Evolutionary conservation across 2,329 filamentous ascomycete species (phyloP).

Genomic region (Aspergillus tamarii): DNA sequence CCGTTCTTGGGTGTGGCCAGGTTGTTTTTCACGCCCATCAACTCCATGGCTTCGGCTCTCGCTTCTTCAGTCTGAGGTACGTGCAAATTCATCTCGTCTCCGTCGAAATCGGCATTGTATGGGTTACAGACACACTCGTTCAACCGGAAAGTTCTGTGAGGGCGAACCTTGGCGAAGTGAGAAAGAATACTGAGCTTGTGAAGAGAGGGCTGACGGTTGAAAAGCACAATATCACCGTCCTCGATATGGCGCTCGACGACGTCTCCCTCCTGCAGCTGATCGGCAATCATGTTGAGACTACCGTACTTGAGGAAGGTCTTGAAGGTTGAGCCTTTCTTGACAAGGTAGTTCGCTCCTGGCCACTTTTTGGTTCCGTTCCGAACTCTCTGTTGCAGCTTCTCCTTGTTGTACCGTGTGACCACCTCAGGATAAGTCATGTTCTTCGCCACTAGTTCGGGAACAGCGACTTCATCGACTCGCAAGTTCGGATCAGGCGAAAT

Average conservation of each 20-base stretch:
- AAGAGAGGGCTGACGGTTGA: conserved; percentile 95
- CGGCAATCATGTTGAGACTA: conserved; percentile 71
- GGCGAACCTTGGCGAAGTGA: conserved; percentile 88
- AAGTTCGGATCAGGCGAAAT: conserved; percentile 97
- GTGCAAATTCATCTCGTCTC: conserved; percentile 98
- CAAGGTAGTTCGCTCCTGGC: conserved; percentile 83
- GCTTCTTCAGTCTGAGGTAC: conserved; percentile 98
- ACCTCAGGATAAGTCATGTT: conserved; percentile 95
- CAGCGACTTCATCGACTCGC: conserved; percentile 88
- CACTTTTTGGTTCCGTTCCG: conserved; percentile 75
- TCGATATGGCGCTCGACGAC: conserved; percentile 92
- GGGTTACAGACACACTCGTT: conserved; percentile 98
- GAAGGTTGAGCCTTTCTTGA: conserved; percentile 71
- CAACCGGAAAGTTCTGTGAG: conserved; percentile 92
- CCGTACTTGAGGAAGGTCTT: conserved; percentile 77
- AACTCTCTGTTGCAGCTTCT: conserved; percentile 76
- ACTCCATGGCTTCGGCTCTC: conserved; percentile 86
- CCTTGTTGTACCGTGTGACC: conserved; percentile 81
- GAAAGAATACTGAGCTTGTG: conserved; percentile 99
- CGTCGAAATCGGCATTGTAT: conserved; percentile 99
- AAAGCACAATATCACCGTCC: conserved; percentile 93
- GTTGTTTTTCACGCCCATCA: conserved; percentile 99
- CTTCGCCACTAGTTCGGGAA: conserved; percentile 89
- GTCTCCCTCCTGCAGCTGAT: conserved; percentile 78
- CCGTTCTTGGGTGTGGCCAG: conserved; percentile 95